phyloP scores from a whole-genome alignment of 2,329 filamentous ascomycete genomes.

The Leptographium flavum region DNA sequence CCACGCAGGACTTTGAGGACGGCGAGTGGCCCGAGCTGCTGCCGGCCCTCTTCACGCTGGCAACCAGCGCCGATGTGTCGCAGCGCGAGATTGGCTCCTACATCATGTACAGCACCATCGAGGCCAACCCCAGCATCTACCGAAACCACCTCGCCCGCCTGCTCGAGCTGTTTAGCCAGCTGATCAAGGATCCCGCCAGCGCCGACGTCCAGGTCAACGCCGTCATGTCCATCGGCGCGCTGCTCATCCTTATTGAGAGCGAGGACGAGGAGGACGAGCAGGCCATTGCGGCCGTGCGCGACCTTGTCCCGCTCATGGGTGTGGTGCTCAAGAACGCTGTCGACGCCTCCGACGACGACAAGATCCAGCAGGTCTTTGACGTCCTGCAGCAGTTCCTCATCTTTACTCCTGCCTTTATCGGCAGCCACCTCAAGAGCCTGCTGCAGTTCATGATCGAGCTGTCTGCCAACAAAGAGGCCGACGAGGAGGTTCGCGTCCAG shows the following conservation, averaged over 20 bases:
- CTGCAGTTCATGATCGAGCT: slow-evolving; percentile 90
- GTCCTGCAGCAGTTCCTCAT: slow-evolving; percentile 92
- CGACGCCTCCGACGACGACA: slow-evolving; percentile 68
- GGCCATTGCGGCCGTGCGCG: slow-evolving; percentile 61
- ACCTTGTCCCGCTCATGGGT: slow-evolving; percentile 76
- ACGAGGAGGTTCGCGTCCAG: slow-evolving; percentile 78
- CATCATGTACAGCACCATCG: slow-evolving; percentile 82
- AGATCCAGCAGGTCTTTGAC: slow-evolving; percentile 81
- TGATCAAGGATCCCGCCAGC: slow-evolving; percentile 82
- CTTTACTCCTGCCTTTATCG: slow-evolving; percentile 74
- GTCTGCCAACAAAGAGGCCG: slow-evolving; percentile 57
- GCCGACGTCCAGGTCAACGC: slow-evolving; percentile 91
- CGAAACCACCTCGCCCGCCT: slow-evolving; percentile 66
- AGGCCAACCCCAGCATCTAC: slow-evolving; percentile 75
- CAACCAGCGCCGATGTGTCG: slow-evolving; percentile 56
- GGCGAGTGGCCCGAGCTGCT: slow-evolving; percentile 77
- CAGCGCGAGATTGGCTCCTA: slow-evolving; percentile 87
- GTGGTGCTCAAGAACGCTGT: slow-evolving; percentile 76
- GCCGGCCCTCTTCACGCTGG: slow-evolving; percentile 63
- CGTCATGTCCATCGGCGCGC: slow-evolving; percentile 73
- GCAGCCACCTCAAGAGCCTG: slow-evolving; percentile 76
- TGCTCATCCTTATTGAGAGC: slow-evolving; percentile 75
- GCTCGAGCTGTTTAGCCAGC: slow-evolving; percentile 70
- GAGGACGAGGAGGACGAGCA: slow-evolving; percentile 76
- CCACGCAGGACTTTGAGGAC: slow-evolving; percentile 72